Conservation (phyloP, 768 basidiomycete genomes). For the Auricularia sp. region DNA sequence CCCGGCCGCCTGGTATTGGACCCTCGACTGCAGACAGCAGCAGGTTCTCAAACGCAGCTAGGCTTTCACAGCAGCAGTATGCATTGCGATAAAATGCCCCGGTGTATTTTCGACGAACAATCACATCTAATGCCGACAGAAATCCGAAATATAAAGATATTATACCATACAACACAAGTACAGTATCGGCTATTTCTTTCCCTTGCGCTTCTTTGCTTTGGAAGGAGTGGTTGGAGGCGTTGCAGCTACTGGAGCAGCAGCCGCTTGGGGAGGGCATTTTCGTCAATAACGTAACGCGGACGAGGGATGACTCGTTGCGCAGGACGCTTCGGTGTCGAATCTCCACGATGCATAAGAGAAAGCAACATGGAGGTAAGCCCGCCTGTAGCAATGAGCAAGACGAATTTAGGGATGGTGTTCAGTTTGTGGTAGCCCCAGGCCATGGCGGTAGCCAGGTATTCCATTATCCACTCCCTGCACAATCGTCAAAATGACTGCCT, state of each 20-base stretch:
- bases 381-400: slow-evolving; percentile 58
- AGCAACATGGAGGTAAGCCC: slow-evolving; percentile 56
- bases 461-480: slow-evolving; percentile 57
- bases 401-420: slow-evolving; percentile 57
- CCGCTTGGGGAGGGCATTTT: not conserved
- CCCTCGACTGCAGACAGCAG: too few relatives aligned
- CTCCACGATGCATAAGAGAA: slow-evolving; percentile 44
- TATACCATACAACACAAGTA: not conserved
- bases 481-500: slow-evolving; percentile 3
- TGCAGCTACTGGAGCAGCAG: slow-evolving; percentile 6
- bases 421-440: slow-evolving; percentile 44
- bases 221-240: slow-evolving; percentile 9
- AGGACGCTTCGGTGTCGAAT: slow-evolving; percentile 4
- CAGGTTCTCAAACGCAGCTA: too few relatives aligned
- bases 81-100: too few relatives aligned
- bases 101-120: too few relatives aligned
- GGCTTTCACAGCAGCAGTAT: too few relatives aligned
- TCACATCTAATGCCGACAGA: too few relatives aligned
- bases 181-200: slow-evolving; percentile 22
- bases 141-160: not conserved
- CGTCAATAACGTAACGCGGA: slow-evolving; percentile 2
- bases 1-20: too few relatives aligned
- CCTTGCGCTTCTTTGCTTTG: slow-evolving; percentile 24
- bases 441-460: slow-evolving; percentile 41
- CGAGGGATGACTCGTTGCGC: not conserved